Base-by-base conservation (phyloP, 768 basidiomycete species). In the Tricholoma hemisulphureum region DNA sequence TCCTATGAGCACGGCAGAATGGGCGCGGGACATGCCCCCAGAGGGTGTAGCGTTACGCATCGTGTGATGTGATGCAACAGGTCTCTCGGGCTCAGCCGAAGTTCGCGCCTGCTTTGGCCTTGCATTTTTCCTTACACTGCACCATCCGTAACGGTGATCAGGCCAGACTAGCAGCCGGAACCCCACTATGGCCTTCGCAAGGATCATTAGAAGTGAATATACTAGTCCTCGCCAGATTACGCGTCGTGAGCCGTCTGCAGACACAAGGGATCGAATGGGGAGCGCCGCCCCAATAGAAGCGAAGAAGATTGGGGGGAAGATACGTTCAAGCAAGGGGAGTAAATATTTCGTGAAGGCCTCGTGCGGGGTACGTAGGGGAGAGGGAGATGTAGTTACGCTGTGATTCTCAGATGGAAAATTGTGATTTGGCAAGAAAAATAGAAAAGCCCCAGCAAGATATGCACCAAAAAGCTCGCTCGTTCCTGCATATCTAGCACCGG, bases 231-330 rank as follows among this genome's bases (percentile, higher is more conserved):
- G 71, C 85, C 85, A 86, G 16, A 65, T 73, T 67, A 69, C 69
- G 58, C 69, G 58, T 51, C 68, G 67, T 7, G 71, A 69, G 2
- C 65, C 26, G 75, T 80, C 65, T 35, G 83, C 79, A 4, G 70
- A 66, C 41, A 75, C 71, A 18, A 80, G 65, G 11, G 75, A 67
- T 7, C 74, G 68, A 46, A 80, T 70, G 1, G 85, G 85, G 49
- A 87, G 78, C 0, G 82, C 75, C 49, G 73, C 76, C 1, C 86
- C 87, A 45, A 89, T 85, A 34, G 83, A 84, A 6, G 80, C 83
- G 59, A 89, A 89, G 75, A 89, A 89, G 2, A 88, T 66, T 1
- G 88, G 87, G 0, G 79, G 76, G 23, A 88, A 71, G 32, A 88
- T 61, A 43, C 67, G 66, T 43, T 71, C 61, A 51, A 80, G 71